Conservation (phyloP, 176 grass and related monocot genomes). For the Musa beccarii region DNA sequence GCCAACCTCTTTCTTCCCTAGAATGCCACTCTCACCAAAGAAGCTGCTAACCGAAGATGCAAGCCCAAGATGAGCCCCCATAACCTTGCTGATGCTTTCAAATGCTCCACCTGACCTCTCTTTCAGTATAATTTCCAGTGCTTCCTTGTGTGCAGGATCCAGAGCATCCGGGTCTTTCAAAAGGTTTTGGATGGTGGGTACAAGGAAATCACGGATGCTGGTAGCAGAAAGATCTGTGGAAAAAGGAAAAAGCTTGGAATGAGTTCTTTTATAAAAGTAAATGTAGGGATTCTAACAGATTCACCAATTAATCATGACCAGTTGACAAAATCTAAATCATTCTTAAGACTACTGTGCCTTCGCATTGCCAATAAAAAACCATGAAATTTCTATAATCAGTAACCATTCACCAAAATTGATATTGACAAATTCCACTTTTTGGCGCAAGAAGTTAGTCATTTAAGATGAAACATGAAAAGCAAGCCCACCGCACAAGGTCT, state of each 20-base stretch:
- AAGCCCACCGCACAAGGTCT: too few species aligned
- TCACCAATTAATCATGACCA: neutral
- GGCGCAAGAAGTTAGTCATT: too few species aligned
- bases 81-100: conserved; percentile 78
- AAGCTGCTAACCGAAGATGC: conserved; percentile 78
- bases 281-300: too few species aligned
- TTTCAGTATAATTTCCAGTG: conserved; percentile 67
- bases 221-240: conserved; percentile 51
- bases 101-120: conserved; percentile 74
- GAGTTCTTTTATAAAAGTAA: neutral
- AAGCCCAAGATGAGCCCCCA: conserved; percentile 81
- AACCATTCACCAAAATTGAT: too few species aligned
- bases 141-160: conserved; percentile 93
- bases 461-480: neutral
- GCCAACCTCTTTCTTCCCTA: conserved; percentile 64
- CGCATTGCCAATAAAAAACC: too few species aligned
- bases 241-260: neutral
- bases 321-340: too few species aligned
- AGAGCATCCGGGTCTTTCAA: conserved; percentile 74
- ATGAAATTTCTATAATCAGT: too few species aligned
- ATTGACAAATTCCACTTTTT: too few species aligned
- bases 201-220: conserved; percentile 59
- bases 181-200: conserved; percentile 84
- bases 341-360: too few species aligned
- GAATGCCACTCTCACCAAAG: conserved; percentile 65